Evolutionary conservation across 2,329 filamentous ascomycete genomes (phyloP).

Genomic region (Colletotrichum lupini): DNA sequence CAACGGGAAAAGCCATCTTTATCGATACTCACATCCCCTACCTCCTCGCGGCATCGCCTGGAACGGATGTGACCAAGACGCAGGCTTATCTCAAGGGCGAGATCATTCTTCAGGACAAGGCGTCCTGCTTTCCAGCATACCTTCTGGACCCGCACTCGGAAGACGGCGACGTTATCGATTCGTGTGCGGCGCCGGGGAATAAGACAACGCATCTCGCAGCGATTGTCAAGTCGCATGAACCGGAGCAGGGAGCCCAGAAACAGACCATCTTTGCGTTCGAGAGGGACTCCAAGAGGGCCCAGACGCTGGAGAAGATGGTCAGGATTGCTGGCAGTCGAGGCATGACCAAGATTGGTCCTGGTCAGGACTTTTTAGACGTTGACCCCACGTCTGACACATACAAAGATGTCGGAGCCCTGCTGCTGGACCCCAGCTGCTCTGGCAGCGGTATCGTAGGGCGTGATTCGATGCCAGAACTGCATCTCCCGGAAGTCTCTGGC

Average conservation of each 20-base stretch:
- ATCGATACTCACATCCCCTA: conserved; percentile 87
- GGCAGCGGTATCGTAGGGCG: conserved; percentile 94
- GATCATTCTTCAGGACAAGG: conserved; percentile 95
- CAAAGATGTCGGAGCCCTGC: conserved; percentile 78
- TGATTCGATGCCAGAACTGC: conserved; percentile 78
- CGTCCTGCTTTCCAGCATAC: conserved; percentile 95
- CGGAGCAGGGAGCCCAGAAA: conserved; percentile 47
- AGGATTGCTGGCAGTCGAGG: conserved; percentile 76
- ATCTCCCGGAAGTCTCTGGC: conserved; percentile 60
- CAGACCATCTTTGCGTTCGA: conserved; percentile 81
- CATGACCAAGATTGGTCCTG: conserved; percentile 75
- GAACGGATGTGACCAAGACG: conserved; percentile 77
- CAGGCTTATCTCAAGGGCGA: conserved; percentile 79
- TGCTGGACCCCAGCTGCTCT: conserved; percentile 95
- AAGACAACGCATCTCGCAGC: conserved; percentile 95
- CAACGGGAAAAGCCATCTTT: conserved; percentile 65
- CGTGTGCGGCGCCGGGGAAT: conserved; percentile 94
- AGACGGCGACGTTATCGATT: conserved; percentile 86
- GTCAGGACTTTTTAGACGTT: conserved; percentile 84
- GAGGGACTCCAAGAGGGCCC: conserved; percentile 76
- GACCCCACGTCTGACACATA: conserved; percentile 73
- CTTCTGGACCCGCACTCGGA: conserved; percentile 76
- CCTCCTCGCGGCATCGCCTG: conserved; percentile 80
- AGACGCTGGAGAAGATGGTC: conserved; percentile 88
- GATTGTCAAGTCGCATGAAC: conserved; percentile 64